Evolutionary conservation across 2,329 filamentous ascomycete genomes (phyloP), one percentile per base, ranked within the genome.

Genomic region (Cladophialophora bantiana): DNA sequence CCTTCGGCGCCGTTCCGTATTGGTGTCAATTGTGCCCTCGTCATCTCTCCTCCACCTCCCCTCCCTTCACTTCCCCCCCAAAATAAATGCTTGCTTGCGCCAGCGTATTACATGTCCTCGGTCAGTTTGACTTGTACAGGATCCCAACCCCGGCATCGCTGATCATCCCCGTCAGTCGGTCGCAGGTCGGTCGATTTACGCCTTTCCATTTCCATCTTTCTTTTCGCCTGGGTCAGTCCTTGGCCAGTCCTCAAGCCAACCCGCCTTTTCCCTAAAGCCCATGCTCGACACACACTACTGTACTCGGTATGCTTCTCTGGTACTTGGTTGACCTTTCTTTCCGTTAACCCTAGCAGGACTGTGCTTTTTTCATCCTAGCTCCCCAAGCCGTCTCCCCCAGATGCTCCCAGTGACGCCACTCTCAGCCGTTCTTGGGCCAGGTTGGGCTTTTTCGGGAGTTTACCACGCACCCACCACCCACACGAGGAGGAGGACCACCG

Each of bases 1-100:
- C 57, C 57, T 59, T 59, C 40, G 57, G 57, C 38, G 38, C 57
- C 40, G 57, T 50, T 59, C 57, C 57, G 57, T 35, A 34, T 59
- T 59, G 42, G 57, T 15, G 26, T 18, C 45, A 40, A 50, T 20
- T 34, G 38, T 12, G 32, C 34, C 26, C 57, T 50, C 38, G 38
- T 59, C 56, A 50, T 20, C 34, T 31, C n/a, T 40, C 32, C 36
- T 38, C 36, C 36, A 4, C 36, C 36, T 13, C 36, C 36, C 36
- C 36, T 18, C 6, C 15, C 7, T 20, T 9, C 45, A 4, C 45
- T 40, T 20, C 18, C 45, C 7, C 45, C 57, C 57, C 42, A 59
- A 59, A 59, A 59, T 59, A 59, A 50, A 59, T 34, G 31, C 20
- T 4, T 34, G 31, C 20, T 4, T 50, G 45, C 45, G 18, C 45